Percentiles rank a stretch among this genome's conserved stretches.
Evolutionary conservation across 164 flowering plant genomes (phyloP).

Genomic region (Vitis labrusca): DNA sequence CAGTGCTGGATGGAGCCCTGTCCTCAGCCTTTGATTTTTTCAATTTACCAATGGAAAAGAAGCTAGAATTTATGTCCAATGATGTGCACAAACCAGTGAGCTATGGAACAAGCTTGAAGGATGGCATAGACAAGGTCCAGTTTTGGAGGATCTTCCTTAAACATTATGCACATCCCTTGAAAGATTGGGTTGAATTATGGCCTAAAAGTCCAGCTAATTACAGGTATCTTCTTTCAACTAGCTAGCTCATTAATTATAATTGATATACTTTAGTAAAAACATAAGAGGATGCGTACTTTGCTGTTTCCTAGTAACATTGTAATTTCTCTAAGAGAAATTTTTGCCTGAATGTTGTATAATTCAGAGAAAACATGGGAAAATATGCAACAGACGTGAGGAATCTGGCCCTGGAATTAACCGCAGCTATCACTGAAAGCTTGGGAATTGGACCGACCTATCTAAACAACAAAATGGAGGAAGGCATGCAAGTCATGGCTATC

Average conservation of each 20-base stretch:
- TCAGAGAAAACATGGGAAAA: constrained; percentile 54
- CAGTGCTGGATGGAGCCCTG: constrained; percentile 31
- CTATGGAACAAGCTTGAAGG: constrained; percentile 44
- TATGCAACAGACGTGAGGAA: constrained; percentile 31
- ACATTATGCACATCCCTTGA: constrained; percentile 57
- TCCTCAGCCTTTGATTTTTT: constrained; percentile 35
- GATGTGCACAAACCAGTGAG: constrained; percentile 59
- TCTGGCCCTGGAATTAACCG: constrained; percentile 31
- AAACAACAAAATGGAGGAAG: constrained; percentile 29
- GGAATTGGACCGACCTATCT: constrained; percentile 37
- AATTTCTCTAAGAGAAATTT: no score
- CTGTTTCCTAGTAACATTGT: no score
- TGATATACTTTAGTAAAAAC: no score
- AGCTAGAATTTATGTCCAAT: constrained; percentile 33
- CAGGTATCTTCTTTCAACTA: constrained; percentile 18
- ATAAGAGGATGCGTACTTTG: no score
- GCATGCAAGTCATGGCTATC: constrained; percentile 50
- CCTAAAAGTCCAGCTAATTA: constrained; percentile 43
- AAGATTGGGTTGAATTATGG: constrained; percentile 47
- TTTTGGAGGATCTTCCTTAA: constrained; percentile 63
- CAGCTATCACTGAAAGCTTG: constrained; percentile 44
- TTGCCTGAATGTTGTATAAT: background rate
- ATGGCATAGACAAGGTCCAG: constrained; percentile 42
- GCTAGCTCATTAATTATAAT: no score
- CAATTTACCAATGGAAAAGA: constrained; percentile 35